Conservation (phyloP, 1,284 basidiomycete species). For the Erythrobasidium hasegawianum region DNA sequence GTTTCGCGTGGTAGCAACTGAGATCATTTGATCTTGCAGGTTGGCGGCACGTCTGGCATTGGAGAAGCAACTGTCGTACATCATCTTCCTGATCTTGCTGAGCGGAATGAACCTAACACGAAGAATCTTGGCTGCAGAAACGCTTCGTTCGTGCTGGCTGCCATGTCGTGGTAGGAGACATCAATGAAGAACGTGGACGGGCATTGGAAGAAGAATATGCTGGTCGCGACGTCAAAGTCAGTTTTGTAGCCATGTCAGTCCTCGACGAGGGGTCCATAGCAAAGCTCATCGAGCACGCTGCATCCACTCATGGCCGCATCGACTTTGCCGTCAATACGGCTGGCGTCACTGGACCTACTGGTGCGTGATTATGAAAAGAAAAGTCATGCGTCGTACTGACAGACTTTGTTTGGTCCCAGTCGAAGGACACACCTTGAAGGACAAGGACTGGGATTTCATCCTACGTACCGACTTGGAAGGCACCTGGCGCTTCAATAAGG, state of each 20-base stretch:
- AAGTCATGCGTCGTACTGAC: neutral
- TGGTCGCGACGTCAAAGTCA: neutral
- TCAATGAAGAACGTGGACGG: conserved; percentile 7
- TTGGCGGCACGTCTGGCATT: conserved; percentile 14
- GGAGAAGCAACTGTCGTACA: conserved; percentile 3
- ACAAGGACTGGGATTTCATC: conserved; percentile 7
- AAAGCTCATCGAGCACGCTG: conserved; percentile 6
- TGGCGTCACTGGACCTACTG: conserved; percentile 12
- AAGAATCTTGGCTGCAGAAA: no score
- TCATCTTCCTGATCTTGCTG: no score
- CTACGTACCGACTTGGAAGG: conserved; percentile 15
- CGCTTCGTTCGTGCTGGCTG: conserved; percentile 3
- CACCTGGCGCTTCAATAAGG: conserved; percentile 14
- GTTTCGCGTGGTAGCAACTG: no score
- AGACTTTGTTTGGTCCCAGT: no score
- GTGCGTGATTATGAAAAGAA: neutral
- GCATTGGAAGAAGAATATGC: neutral
- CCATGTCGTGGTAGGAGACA: conserved; percentile 6
- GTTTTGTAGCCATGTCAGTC: conserved; percentile 13
- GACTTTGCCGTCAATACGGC: conserved; percentile 23
- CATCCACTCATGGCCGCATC: conserved; percentile 5
- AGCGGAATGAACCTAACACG: no score
- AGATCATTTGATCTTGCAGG: neutral
- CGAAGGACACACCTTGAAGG: conserved; percentile 7
- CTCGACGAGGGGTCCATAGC: neutral